Base-by-base conservation (phyloP, 164 flowering plant genomes). In the Santalum album region DNA sequence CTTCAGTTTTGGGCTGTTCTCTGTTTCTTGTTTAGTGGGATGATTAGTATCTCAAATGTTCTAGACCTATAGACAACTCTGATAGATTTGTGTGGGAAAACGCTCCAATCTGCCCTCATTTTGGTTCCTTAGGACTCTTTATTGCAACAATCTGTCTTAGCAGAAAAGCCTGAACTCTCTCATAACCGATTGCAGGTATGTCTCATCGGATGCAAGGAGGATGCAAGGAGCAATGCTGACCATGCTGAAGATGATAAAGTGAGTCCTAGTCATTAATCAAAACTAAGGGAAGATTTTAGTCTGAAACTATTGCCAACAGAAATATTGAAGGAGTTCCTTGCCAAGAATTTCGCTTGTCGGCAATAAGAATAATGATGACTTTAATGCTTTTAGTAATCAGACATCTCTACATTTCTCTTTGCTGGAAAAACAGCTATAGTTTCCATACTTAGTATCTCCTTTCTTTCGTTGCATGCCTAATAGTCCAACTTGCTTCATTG, bases 241-340 rank as follows among this genome's bases (percentile, higher is more conserved):
- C 72, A 81, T 82, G 86, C 81, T 80, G 29, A 75, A 75, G 72
- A 75, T 77, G 78, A 79, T 67, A 58, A 72, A 53, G 92, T 82
- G 43, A 73, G 77, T n/a, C n/a, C 55, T 29, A 24, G 39, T 58
- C 3, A 39, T 29, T 2, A 59, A 6, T n/a, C 12, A 25, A 15
- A 34, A 14, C 19, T 48, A 40, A 16, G 12, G 52, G 46, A 16
- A 21, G 11, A 25, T 22, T 7, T 60, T 32, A 12, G 25, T 25
- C 18, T 19, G 34, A 12, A 46, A 20, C n/a, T 12, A 2, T 3
- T 11, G 43, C 17, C 26, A 56, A 47, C 17, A 12, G 15, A 12
- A 2, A 55, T 44, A 20, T 12, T 14, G 48, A 16, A 54, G n/a
- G 22, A 54, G 46, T 15, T 18, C 23, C 39, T 25, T 7, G 6